These are phyloP conservation scores for Mycena belliarum DNA, from an alignment of 768 basidiomycete species.

Conservation along the genomic window DNA sequence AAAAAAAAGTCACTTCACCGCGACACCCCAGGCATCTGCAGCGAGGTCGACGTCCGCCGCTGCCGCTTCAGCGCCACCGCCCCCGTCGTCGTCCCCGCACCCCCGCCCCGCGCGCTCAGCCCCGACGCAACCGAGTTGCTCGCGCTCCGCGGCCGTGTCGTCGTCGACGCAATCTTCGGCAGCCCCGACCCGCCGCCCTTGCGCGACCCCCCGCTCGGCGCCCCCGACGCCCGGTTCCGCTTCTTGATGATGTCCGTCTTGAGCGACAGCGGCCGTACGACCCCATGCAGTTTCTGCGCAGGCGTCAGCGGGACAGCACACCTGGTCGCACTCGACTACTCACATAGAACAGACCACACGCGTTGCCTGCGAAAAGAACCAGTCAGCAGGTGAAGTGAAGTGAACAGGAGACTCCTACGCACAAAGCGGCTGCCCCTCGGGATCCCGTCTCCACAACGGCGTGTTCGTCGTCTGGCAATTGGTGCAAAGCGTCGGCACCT, in stretches of 20 bases:
- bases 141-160: conserved; percentile 72
- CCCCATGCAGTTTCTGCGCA: conserved; percentile 90
- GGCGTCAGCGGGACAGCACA: no score
- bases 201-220: conserved; percentile 64
- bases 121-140: conserved; percentile 58
- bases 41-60: conserved; percentile 70
- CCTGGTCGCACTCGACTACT: no score
- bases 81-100: conserved; percentile 30
- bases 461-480: conserved; percentile 97
- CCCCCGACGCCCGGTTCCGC: conserved; percentile 81
- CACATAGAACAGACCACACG: conserved; percentile 92
- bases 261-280: conserved; percentile 89
- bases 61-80: conserved; percentile 72
- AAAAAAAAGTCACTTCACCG: conserved; percentile 17
- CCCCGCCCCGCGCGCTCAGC: conserved; percentile 30
- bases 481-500: conserved; percentile 82
- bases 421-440: conserved; percentile 89
- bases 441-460: conserved; percentile 89
- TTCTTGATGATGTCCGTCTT: conserved; percentile 99
- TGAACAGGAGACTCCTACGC: conserved; percentile 31
- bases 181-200: conserved; percentile 58
- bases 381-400: neutral
- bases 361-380: conserved; percentile 45
- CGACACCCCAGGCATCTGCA: conserved; percentile 39
- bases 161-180: conserved; percentile 77